A percentile compares a stretch with the other conserved stretches of the same genome.
These are phyloP conservation scores for Trifolium fragiferum DNA, from an alignment of 306 rosid species.

Conservation along the genomic window DNA sequence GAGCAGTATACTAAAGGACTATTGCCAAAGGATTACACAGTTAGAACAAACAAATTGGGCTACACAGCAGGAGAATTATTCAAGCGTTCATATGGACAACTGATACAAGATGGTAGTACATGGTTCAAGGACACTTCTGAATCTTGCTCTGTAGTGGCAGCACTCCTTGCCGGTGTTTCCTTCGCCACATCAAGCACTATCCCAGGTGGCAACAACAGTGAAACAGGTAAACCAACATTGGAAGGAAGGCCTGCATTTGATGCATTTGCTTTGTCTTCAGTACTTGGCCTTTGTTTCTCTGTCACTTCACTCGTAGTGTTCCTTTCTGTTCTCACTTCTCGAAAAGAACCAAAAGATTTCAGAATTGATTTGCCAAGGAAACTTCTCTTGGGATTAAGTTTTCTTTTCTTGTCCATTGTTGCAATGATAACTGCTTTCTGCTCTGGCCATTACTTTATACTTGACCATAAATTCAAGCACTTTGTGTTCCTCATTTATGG, in stretches of 20 bases:
- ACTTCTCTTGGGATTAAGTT: constrained; percentile 48
- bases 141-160: neutral
- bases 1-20: constrained; percentile 25
- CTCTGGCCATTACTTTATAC: constrained; percentile 51
- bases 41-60: neutral
- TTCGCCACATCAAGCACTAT: neutral
- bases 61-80: neutral
- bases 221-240: neutral
- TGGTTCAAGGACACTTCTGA: neutral
- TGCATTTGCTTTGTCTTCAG: neutral
- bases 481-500: constrained; percentile 44
- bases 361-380: constrained; percentile 45
- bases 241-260: neutral
- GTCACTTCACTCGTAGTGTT: neutral
- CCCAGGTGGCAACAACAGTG: neutral
- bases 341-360: constrained; percentile 46
- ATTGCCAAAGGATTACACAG: constrained; percentile 25
- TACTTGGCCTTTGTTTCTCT: neutral
- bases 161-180: neutral
- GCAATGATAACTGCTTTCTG: constrained; percentile 55
- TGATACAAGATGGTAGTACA: neutral
- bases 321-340: neutral
- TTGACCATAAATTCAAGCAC: constrained; percentile 36
- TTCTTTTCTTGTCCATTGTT: constrained; percentile 56
- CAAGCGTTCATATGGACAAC: neutral